Conservation (phyloP, 768 basidiomycete genomes). For the Hygrocybe punicea region DNA sequence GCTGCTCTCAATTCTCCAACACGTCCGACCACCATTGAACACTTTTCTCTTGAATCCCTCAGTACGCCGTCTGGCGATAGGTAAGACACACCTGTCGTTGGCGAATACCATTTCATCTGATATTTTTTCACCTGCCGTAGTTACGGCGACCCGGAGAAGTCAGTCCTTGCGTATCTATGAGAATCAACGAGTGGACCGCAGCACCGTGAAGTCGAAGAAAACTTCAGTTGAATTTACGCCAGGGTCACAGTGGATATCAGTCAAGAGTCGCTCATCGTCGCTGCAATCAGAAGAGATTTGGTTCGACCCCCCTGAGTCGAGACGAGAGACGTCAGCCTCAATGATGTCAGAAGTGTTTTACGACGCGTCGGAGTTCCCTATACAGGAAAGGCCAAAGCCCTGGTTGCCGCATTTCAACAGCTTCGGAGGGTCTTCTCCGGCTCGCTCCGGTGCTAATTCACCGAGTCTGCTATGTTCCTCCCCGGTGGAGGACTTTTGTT, state of each 20-base stretch:
- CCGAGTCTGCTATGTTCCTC: conserved; percentile 27
- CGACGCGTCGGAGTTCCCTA: neutral
- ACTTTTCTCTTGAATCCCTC: neutral
- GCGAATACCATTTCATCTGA: neutral
- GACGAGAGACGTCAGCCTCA: neutral
- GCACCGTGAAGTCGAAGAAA: conserved; percentile 14
- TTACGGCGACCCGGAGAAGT: neutral
- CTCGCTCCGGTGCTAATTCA: conserved; percentile 9
- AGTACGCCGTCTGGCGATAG: conserved; percentile 11
- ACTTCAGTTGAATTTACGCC: conserved; percentile 25
- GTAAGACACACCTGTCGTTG: conserved; percentile 1
- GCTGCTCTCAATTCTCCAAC: conserved; percentile 17
- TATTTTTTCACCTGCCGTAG: neutral
- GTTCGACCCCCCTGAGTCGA: neutral
- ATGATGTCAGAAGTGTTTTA: neutral
- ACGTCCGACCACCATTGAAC: conserved; percentile 5
- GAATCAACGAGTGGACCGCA: conserved; percentile 19
- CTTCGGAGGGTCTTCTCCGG: neutral
- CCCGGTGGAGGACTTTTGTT: conserved; percentile 32
- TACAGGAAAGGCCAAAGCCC: neutral
- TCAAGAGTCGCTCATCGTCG: neutral
- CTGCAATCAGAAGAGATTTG: neutral
- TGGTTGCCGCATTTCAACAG: neutral
- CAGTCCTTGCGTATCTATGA: conserved; percentile 24
- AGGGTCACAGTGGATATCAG: neutral